Base-by-base conservation (phyloP, 306 rosid genomes). In the Cicer pinnatifidum region DNA sequence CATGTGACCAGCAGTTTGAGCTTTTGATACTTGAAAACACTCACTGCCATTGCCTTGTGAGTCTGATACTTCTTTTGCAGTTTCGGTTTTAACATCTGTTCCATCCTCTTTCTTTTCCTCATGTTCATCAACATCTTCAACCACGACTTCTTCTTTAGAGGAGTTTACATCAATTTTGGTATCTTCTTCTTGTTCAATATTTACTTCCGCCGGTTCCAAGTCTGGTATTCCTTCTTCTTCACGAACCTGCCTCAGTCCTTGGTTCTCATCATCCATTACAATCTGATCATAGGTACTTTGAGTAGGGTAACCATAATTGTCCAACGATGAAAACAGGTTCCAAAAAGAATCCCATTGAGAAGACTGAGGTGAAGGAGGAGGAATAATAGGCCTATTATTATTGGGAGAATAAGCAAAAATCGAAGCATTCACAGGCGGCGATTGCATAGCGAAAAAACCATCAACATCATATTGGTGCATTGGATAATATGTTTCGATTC, bases 191-290 rank as follows among this genome's bases (percentile, higher is more conserved):
- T 77, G 82, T 71, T 89, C 94, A 4, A 82, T 86, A 77, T 80
- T 89, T 38, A 84, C 88, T 71, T 89, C 97, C 88, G 87, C 97
- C 52, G 88, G 75, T 89, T 91, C 96, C 60, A 94, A 75, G 50
- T 94, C 96, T 10, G 97, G 99, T 78, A 91, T 94, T 35, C 92
- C 97, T 82, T 94, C 97, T 58, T 87, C 96, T 87, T 90, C 90
- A 73, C 95, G 82, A 15, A 85, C 92, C 78, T 87, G 85, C 82
- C 88, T 87, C 72, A 92, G 80, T 44, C 88, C 96, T 81, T 88
- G 78, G 8, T 75, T 81, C 46, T 89, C 97, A 71, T 89, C 92
- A 71, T 94, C 92, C 80, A 72, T 79, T 43, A 73, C 67, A 17
- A 54, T 73, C 39, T 81, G 87, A 3, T 84, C 94, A 51, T 83